Conservation (phyloP, 306 rosid genomes). For the Gleditsia sinensis region DNA sequence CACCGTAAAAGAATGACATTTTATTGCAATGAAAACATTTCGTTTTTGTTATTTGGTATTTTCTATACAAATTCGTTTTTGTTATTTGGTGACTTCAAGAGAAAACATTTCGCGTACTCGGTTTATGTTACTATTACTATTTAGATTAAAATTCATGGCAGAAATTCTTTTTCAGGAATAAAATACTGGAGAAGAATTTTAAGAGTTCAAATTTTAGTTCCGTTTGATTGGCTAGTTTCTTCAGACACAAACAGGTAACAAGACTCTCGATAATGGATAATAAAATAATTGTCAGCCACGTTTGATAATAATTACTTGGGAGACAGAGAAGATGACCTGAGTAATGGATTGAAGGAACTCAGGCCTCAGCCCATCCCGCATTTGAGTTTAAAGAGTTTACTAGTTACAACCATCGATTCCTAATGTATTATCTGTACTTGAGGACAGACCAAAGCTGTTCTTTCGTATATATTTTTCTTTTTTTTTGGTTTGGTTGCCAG, state of each 20-base stretch:
- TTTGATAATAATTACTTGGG: not conserved
- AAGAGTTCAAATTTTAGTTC: not conserved
- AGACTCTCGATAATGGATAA: not conserved
- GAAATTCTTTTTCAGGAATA: not conserved
- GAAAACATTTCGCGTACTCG: not conserved
- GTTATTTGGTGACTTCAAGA: not conserved
- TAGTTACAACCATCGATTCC: too few species aligned
- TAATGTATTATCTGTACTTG: too few species aligned
- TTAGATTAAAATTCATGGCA: not conserved
- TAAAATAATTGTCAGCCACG: not conserved
- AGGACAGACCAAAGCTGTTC: not conserved
- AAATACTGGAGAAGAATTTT: not conserved
- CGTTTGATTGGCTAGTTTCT: not conserved
- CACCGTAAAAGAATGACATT: too few species aligned
- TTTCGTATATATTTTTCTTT: not conserved
- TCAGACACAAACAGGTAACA: not conserved
- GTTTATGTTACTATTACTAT: not conserved
- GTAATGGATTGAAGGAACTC: too few species aligned
- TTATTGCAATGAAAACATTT: too few species aligned
- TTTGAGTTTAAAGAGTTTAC: too few species aligned
- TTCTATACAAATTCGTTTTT: too few species aligned
- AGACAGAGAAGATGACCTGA: not conserved
- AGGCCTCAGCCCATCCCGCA: too few species aligned
- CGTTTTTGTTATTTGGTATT: too few species aligned
- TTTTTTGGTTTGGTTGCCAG: not conserved